Evolutionary conservation across 2,329 filamentous ascomycete species (phyloP).

Genomic region (Cadophora gregata): DNA sequence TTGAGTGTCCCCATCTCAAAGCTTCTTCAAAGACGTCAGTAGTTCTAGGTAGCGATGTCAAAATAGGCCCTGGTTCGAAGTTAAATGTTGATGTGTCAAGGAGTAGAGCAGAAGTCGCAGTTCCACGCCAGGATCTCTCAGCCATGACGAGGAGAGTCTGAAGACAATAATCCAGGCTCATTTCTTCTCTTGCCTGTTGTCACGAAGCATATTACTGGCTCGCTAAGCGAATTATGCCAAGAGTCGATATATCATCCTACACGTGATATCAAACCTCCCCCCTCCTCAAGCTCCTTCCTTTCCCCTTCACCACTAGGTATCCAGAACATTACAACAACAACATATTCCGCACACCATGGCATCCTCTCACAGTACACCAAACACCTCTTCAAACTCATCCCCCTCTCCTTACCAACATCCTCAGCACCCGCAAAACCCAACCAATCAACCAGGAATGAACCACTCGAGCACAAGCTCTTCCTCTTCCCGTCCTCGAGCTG

Average conservation of each 20-base stretch:
- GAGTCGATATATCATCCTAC: not conserved
- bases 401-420: conserved; percentile 2
- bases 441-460: not conserved
- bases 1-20: no score
- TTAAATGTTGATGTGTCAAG: no score
- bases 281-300: not conserved
- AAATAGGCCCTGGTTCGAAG: no score
- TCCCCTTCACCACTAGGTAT: not conserved
- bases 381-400: not conserved
- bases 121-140: no score
- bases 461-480: conserved; percentile 1
- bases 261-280: conserved; percentile 3
- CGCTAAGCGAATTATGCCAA: not conserved
- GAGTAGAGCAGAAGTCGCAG: no score
- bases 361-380: not conserved
- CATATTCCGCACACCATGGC: not conserved
- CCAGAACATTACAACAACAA: no score
- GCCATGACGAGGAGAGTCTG: no score
- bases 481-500: not conserved
- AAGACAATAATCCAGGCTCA: no score
- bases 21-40: no score
- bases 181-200: not conserved
- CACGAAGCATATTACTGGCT: not conserved
- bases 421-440: not conserved
- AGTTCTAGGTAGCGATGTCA: no score